phyloP scores from a whole-genome alignment of 805 yeast genomes.

The Zygosaccharomyces gambellarensis region DNA sequence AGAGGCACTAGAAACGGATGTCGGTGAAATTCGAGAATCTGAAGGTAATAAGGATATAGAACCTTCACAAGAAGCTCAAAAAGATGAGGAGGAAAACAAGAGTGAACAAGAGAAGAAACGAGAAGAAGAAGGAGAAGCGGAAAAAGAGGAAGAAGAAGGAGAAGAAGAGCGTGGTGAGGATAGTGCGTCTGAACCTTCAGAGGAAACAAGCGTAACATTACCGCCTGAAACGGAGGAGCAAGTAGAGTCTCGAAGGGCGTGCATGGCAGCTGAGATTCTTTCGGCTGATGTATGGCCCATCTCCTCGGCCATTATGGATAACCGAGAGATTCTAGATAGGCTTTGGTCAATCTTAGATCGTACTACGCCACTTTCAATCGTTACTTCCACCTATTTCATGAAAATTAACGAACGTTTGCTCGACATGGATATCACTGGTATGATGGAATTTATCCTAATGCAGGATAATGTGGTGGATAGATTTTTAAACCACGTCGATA shows the following conservation, averaged over 20 bases:
- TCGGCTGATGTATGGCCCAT: slow-evolving; percentile 93
- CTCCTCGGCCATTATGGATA: slow-evolving; percentile 83
- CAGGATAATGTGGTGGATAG: slow-evolving; percentile 71
- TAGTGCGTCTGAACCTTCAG: slow-evolving; percentile 27
- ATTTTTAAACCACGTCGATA: slow-evolving; percentile 80
- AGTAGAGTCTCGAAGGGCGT: slow-evolving; percentile 44
- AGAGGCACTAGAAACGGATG: slow-evolving; percentile 10
- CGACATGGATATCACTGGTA: slow-evolving; percentile 82
- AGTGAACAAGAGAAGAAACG: slow-evolving; percentile 1
- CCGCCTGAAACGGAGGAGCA: slow-evolving; percentile 38
- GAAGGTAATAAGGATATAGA: neutral
- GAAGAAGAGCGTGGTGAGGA: slow-evolving; percentile 24
- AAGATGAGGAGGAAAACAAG: slow-evolving; percentile 7
- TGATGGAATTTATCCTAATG: slow-evolving; percentile 62
- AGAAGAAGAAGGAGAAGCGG: slow-evolving; percentile 8
- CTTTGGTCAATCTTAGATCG: slow-evolving; percentile 79
- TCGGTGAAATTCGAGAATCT: slow-evolving; percentile 10
- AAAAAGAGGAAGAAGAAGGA: slow-evolving; percentile 12
- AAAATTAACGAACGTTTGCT: slow-evolving; percentile 85
- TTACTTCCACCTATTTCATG: slow-evolving; percentile 82
- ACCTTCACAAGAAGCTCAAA: slow-evolving; percentile 10
- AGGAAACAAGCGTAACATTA: slow-evolving; percentile 29
- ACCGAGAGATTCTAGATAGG: slow-evolving; percentile 54
- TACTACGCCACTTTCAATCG: slow-evolving; percentile 62
- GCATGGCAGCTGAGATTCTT: slow-evolving; percentile 80